These are phyloP conservation scores for Trypanosoma melophagium DNA, from an alignment of 208 protist species.

Conservation along the genomic window DNA sequence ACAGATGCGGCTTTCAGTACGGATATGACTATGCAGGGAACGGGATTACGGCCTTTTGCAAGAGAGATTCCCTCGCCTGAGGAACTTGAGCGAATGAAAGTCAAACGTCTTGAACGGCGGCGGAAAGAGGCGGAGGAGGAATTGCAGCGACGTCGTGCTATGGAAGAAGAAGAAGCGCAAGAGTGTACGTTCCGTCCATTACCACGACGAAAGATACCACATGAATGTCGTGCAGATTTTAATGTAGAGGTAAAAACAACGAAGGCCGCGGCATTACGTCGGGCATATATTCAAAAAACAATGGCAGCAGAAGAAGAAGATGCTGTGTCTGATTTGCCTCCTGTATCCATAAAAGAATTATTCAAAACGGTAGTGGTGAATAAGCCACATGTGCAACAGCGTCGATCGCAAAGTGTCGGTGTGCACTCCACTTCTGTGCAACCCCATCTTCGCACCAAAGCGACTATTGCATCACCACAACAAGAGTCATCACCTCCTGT, in stretches of 20 bases:
- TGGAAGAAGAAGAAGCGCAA: conserved; percentile 29
- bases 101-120: conserved; percentile 39
- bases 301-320: conserved; percentile 8
- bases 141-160: conserved; percentile 25
- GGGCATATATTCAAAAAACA: conserved; percentile 36
- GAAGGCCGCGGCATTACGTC: conserved; percentile 52
- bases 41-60: too few relatives aligned
- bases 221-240: conserved; percentile 67
- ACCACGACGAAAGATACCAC: conserved; percentile 66
- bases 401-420: neutral
- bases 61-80: conserved; percentile 51
- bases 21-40: too few relatives aligned
- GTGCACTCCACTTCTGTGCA: conserved; percentile 4
- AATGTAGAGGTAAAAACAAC: conserved; percentile 58
- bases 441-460: conserved; percentile 3
- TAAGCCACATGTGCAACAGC: neutral
- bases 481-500: neutral
- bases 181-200: conserved; percentile 55
- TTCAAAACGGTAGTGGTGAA: neutral
- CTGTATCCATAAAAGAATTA: conserved; percentile 12
- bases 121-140: conserved; percentile 42
- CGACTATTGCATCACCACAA: neutral
- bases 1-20: neutral
- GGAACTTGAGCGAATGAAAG: conserved; percentile 38
- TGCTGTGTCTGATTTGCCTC: neutral